phyloP scores from a whole-genome alignment of 2,329 filamentous ascomycete species.

The Byssochlamys sp. region DNA sequence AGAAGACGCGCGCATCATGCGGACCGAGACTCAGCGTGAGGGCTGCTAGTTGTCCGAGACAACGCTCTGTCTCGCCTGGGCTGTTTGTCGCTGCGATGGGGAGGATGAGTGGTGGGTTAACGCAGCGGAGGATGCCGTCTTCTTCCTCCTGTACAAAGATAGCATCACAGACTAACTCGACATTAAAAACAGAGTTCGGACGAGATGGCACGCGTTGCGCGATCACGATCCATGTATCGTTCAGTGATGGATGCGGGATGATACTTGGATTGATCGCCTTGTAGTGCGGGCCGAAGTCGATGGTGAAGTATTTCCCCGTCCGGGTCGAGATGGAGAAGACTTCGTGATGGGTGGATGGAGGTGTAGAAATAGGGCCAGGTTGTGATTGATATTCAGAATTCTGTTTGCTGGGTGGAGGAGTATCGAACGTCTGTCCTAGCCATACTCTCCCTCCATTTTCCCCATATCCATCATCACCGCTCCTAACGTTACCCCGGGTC shows the following conservation, averaged over 20 bases:
- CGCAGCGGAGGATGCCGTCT: background rate
- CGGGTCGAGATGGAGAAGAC: background rate
- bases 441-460: background rate
- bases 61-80: conserved; percentile 27
- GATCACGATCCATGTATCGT: conserved; percentile 44
- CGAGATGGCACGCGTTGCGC: conserved; percentile 31
- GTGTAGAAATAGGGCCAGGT: background rate
- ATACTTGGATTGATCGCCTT: conserved; percentile 47
- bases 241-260: conserved; percentile 44
- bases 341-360: background rate
- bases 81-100: conserved; percentile 38
- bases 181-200: background rate
- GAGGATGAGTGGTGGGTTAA: conserved; percentile 30
- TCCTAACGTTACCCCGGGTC: background rate
- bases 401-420: background rate
- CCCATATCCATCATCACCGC: background rate
- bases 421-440: background rate
- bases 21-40: conserved; percentile 43
- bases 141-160: background rate
- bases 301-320: background rate
- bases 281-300: conserved; percentile 29
- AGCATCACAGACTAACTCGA: background rate
- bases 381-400: background rate
- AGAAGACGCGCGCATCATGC: conserved; percentile 51
- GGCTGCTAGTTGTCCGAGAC: conserved; percentile 35